These are phyloP conservation scores for Zizania latifolia DNA, from an alignment of 176 grass and related monocot species.

Conservation along the genomic window DNA sequence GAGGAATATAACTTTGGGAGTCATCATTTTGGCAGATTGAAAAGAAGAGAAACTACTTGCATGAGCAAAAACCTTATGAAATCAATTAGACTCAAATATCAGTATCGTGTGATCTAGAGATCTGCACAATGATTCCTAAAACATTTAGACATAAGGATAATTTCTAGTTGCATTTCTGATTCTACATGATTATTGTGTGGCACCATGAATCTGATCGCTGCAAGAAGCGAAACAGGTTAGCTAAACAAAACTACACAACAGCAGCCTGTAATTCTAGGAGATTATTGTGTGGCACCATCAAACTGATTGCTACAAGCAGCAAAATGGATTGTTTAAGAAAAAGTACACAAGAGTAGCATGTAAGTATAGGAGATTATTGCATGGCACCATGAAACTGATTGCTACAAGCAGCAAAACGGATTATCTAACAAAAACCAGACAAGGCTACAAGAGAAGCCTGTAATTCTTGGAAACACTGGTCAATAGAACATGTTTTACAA, in stretches of 20 bases:
- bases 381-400: background rate
- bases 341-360: no score
- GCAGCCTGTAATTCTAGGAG: background rate
- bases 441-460: background rate
- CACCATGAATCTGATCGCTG: background rate
- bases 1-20: constrained; percentile 5
- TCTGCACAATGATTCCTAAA: background rate
- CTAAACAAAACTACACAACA: background rate
- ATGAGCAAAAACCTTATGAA: background rate
- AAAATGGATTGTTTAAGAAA: no score
- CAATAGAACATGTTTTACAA: constrained; percentile 2
- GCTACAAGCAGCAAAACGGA: background rate
- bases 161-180: background rate
- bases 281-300: no score
- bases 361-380: no score
- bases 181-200: background rate
- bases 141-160: background rate
- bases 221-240: background rate
- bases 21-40: constrained; percentile 1
- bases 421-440: background rate
- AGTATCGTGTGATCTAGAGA: background rate
- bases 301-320: no score
- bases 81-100: constrained; percentile 4
- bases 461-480: background rate
- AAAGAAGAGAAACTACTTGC: background rate